These are phyloP conservation scores for Ilyonectria robusta DNA, from an alignment of 2,329 filamentous ascomycete genomes.

Conservation along the genomic window DNA sequence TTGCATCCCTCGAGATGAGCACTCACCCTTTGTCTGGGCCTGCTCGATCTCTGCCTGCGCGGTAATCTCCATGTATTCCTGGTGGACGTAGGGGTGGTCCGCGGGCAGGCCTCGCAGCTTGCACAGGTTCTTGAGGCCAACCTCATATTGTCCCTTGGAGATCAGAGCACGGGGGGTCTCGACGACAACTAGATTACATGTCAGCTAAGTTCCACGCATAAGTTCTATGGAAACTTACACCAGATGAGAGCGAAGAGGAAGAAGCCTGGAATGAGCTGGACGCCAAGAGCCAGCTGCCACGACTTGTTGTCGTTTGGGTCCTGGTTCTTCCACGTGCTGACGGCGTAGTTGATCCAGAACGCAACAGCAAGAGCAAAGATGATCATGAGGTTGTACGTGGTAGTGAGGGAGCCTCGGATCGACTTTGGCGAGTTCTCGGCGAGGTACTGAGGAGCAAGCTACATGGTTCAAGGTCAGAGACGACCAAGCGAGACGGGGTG, in stretches of 20 bases:
- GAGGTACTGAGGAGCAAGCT: conserved; percentile 26
- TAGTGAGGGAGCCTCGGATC: conserved; percentile 23
- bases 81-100: conserved; percentile 55
- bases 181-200: not conserved
- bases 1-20: not conserved
- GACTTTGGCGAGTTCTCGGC: conserved; percentile 25
- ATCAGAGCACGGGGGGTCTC: conserved; percentile 49
- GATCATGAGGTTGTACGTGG: conserved; percentile 26
- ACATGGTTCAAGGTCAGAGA: not conserved
- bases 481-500: not conserved
- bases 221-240: not conserved
- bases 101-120: conserved; percentile 55
- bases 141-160: conserved; percentile 52
- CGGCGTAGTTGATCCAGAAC: conserved; percentile 28
- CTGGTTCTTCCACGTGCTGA: conserved; percentile 13
- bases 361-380: conserved; percentile 23
- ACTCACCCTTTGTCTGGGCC: conserved; percentile 16
- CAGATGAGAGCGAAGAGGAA: conserved; percentile 29
- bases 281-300: conserved; percentile 29
- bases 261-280: conserved; percentile 37
- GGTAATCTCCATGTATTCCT: conserved; percentile 51
- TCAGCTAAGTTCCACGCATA: not conserved
- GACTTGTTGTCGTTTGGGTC: conserved; percentile 6
- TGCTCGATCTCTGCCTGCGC: conserved; percentile 41
- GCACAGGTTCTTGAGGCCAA: conserved; percentile 54